Percentiles rank a stretch among this genome's conserved stretches.
phyloP scores from a whole-genome alignment of 1,284 basidiomycete species.

The Ganoderma resinaceum region DNA sequence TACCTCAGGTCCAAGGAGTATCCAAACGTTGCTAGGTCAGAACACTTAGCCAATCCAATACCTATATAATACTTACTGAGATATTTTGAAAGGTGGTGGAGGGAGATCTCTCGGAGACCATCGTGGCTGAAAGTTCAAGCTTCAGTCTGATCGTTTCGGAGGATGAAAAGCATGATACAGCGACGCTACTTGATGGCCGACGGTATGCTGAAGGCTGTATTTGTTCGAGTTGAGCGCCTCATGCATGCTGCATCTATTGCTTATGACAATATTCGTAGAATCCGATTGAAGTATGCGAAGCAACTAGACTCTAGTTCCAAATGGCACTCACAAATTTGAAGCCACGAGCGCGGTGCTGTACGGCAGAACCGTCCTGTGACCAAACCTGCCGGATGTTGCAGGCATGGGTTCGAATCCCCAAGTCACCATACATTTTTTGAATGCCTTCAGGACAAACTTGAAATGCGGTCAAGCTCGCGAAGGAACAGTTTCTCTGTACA shows the following conservation, averaged over 20 bases:
- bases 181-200: neutral
- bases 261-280: no score
- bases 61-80: neutral
- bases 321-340: no score
- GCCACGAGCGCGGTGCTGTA: no score
- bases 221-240: no score
- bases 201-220: neutral
- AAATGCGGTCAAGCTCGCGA: no score
- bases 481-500: no score
- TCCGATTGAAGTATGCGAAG: neutral
- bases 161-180: neutral
- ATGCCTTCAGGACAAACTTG: no score
- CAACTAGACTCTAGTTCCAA: neutral
- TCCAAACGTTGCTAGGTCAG: slow-evolving; percentile 42
- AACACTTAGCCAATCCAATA: neutral
- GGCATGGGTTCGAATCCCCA: no score
- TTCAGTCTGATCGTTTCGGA: neutral
- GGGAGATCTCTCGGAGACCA: neutral
- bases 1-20: slow-evolving; percentile 31
- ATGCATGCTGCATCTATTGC: no score
- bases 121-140: neutral
- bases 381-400: no score
- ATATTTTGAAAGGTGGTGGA: neutral
- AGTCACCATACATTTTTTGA: no score
- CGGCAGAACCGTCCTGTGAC: no score